Evolutionary conservation across 305 asterid genomes (phyloP).

Genomic region (Fraxinus ornus): DNA sequence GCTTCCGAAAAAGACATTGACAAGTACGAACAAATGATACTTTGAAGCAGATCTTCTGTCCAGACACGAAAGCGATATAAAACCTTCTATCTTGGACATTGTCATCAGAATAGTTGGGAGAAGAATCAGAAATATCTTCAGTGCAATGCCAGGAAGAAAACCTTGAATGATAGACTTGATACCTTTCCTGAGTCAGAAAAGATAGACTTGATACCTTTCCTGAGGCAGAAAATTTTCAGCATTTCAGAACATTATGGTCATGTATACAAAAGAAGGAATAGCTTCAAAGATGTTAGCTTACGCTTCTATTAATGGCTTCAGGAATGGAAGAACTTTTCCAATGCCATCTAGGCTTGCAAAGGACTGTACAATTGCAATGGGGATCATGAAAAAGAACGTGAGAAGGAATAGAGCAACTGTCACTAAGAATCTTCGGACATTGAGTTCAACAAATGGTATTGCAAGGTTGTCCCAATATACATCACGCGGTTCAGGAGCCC

Average conservation of each 20-base stretch:
- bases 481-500: slow-evolving; percentile 98
- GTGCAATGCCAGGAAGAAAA: slow-evolving; percentile 26
- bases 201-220: slow-evolving; percentile 58
- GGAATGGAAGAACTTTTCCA: slow-evolving; percentile 70
- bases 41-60: slow-evolving; percentile 84
- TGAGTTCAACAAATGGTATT: slow-evolving; percentile 80
- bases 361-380: slow-evolving; percentile 86
- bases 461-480: slow-evolving; percentile 93
- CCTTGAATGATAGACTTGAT: slow-evolving; percentile 82
- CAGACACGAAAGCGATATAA: slow-evolving; percentile 65
- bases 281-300: slow-evolving; percentile 36
- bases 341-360: slow-evolving; percentile 86
- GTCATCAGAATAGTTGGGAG: background rate
- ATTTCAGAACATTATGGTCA: slow-evolving; percentile 1
- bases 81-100: slow-evolving; percentile 35
- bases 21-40: slow-evolving; percentile 75
- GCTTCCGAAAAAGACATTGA: slow-evolving; percentile 93
- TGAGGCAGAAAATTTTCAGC: slow-evolving; percentile 25
- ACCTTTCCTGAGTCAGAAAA: slow-evolving; percentile 38
- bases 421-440: slow-evolving; percentile 59
- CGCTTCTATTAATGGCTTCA: slow-evolving; percentile 64
- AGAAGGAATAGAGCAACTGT: slow-evolving; percentile 76
- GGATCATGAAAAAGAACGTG: slow-evolving; percentile 92
- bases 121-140: background rate
- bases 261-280: slow-evolving; percentile 3